phyloP scores from a whole-genome alignment of 1,139 yeast genomes.

The Yamadazyma atlantica region DNA sequence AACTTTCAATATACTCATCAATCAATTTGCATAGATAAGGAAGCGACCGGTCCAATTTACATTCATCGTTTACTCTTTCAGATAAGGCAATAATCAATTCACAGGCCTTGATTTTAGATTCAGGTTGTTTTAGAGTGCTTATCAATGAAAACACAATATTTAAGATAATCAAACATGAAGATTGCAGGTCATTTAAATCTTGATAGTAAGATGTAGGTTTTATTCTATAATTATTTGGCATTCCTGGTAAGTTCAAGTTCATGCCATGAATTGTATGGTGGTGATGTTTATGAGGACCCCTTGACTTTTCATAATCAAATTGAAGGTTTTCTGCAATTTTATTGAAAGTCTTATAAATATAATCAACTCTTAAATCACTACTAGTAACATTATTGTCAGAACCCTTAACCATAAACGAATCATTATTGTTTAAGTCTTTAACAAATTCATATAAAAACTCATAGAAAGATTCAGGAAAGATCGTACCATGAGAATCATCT shows the following conservation, averaged over 20 bases:
- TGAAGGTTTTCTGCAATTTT: constrained; percentile 49
- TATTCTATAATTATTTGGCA: constrained; percentile 43
- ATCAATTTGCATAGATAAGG: constrained; percentile 66
- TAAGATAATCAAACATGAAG: constrained; percentile 63
- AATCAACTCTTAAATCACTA: constrained; percentile 61
- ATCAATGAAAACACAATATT: constrained; percentile 64
- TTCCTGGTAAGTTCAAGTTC: constrained; percentile 50
- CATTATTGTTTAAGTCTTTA: constrained; percentile 32
- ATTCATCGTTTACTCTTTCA: constrained; percentile 77
- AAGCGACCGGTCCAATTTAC: constrained; percentile 78
- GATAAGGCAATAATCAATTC: constrained; percentile 76
- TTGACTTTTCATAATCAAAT: constrained; percentile 29
- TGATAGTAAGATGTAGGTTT: constrained; percentile 27
- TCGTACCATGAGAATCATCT: constrained; percentile 41
- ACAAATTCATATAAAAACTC: constrained; percentile 69
- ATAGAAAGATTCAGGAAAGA: constrained; percentile 75
- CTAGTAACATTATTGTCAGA: constrained; percentile 25
- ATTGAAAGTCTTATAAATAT: constrained; percentile 57
- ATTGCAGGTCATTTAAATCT: constrained; percentile 26
- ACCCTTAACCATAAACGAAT: constrained; percentile 17
- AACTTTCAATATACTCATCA: constrained; percentile 31
- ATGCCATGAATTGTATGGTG: constrained; percentile 16
- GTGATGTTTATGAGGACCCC: background rate
- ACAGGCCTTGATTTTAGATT: constrained; percentile 67
- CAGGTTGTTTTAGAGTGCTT: constrained; percentile 62